Conservation (phyloP, 371 early-diverging fungal genomes). For the Mucor sp. region DNA sequence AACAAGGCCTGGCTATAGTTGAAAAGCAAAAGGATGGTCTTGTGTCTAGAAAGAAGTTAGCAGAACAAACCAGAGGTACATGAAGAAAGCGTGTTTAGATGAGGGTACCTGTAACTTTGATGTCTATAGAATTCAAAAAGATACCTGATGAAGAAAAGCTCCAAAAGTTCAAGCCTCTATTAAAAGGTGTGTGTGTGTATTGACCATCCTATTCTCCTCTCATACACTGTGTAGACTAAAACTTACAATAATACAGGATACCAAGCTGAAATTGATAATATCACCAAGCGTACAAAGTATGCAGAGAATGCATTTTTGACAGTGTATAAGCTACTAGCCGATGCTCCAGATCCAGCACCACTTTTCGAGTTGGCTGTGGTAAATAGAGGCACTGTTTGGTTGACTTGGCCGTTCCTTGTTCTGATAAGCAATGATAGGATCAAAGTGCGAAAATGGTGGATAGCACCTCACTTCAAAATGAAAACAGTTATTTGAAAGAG, state of each 20-base stretch:
- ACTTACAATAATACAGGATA: slow-evolving; percentile 54
- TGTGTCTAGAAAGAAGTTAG: slow-evolving; percentile 77
- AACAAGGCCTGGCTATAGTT: slow-evolving; percentile 76
- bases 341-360: slow-evolving; percentile 87
- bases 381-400: slow-evolving; percentile 1
- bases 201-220: too few relatives aligned
- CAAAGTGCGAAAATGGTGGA: slow-evolving; percentile 61
- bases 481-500: slow-evolving; percentile 59
- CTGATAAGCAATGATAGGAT: slow-evolving; percentile 40
- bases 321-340: slow-evolving; percentile 78
- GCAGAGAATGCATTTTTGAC: slow-evolving; percentile 84
- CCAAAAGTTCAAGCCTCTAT: slow-evolving; percentile 67
- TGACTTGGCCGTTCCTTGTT: neutral
- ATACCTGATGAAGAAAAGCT: slow-evolving; percentile 78
- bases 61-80: slow-evolving; percentile 87
- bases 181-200: slow-evolving; percentile 74
- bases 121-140: slow-evolving; percentile 72
- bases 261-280: slow-evolving; percentile 88
- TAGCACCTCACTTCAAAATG: slow-evolving; percentile 45
- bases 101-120: neutral
- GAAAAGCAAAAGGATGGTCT: slow-evolving; percentile 85
- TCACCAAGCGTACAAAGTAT: slow-evolving; percentile 83
- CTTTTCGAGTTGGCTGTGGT: slow-evolving; percentile 59
- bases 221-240: too few relatives aligned
- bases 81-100: neutral